Evolutionary conservation across 164 flowering plant species (phyloP), one percentile per base, ranked within the genome.

Genomic region (Nelumbo lutea): DNA sequence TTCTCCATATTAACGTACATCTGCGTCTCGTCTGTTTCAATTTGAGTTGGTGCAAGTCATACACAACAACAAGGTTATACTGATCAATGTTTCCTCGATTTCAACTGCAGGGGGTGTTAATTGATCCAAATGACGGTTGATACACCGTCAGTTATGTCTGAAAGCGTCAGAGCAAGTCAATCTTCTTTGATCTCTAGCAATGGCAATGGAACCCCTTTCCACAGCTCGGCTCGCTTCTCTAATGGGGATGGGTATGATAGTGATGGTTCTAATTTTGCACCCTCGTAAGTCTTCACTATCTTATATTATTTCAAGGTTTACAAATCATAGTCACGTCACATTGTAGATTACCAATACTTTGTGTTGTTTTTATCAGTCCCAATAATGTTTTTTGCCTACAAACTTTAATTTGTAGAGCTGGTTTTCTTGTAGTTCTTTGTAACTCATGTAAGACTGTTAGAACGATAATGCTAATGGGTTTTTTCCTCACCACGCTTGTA

Each of bases 211-310:
- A 79, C 88, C 48, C 84, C 90, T 68, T 65, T 83, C 13, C 80
- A 82, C 59, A 80, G 65, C 72, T 83, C 83, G 41, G 73, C 73
- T 70, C 45, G 79, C 42, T 8, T 75, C 59, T 77, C 88, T 41
- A 87, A 86, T 81, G 94, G 85, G 4, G 97, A 92, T 68, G 99
- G 79, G 15, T 95, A 92, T 68, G 97, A 92, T 64, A 89, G 93
- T 70, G 97, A 92, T 79, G 87, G 96, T 72, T 89, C 96, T 70
- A 86, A 84, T 71, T 90, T 86, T 65, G 90, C 90, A 42, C 90
- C 93, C 41, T 84, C 84, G 98, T 95, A 76, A 82, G 94, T 79
- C 53, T 72, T 42, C 57, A 59, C 38, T 11, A 1, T 48, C 40
- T 44, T 38, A 27, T 5, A 47, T 13, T 42, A 8, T n/a, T 56